A percentile compares a stretch with the other conserved stretches of the same genome.
Conservation (phyloP, 139 green algal species). For the Auxenochlorella protothecoides region DNA sequence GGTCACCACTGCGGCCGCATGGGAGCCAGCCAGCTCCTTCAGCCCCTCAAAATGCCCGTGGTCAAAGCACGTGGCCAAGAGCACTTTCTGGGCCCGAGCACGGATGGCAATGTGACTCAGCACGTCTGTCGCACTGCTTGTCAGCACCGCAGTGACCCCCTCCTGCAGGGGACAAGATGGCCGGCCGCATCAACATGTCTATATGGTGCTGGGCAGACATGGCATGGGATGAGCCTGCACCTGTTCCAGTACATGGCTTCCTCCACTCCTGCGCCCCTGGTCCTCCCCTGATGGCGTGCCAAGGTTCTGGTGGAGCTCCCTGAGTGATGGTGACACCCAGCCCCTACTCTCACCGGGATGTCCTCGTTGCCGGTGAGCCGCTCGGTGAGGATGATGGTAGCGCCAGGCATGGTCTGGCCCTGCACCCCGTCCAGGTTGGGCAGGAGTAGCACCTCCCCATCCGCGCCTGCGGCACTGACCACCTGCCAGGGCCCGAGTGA, state of each 20-base stretch:
- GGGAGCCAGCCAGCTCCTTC: not conserved
- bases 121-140: slow-evolving; percentile 57
- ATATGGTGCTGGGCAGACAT: too few relatives aligned
- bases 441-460: slow-evolving; percentile 32
- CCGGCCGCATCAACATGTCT: too few relatives aligned
- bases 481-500: slow-evolving; percentile 61
- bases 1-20: slow-evolving; percentile 1
- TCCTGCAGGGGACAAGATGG: slow-evolving; percentile 14
- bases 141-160: slow-evolving; percentile 62
- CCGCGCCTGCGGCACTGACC: slow-evolving; percentile 33
- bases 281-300: too few relatives aligned
- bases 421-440: slow-evolving; percentile 38
- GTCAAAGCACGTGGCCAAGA: slow-evolving; percentile 76
- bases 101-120: slow-evolving; percentile 84
- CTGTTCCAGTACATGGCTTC: too few relatives aligned
- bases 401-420: slow-evolving; percentile 22
- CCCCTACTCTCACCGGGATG: slow-evolving; percentile 53
- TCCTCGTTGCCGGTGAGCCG: slow-evolving; percentile 78
- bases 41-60: slow-evolving; percentile 25
- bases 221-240: too few relatives aligned
- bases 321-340: not conserved
- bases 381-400: slow-evolving; percentile 44
- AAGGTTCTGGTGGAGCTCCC: too few relatives aligned
- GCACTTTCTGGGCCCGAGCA: slow-evolving; percentile 57
- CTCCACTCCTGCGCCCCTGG: too few relatives aligned